Evolutionary conservation across 1,284 basidiomycete species (phyloP), one percentile per base, ranked within the genome.

Genomic region (Schizophyllum amplum): DNA sequence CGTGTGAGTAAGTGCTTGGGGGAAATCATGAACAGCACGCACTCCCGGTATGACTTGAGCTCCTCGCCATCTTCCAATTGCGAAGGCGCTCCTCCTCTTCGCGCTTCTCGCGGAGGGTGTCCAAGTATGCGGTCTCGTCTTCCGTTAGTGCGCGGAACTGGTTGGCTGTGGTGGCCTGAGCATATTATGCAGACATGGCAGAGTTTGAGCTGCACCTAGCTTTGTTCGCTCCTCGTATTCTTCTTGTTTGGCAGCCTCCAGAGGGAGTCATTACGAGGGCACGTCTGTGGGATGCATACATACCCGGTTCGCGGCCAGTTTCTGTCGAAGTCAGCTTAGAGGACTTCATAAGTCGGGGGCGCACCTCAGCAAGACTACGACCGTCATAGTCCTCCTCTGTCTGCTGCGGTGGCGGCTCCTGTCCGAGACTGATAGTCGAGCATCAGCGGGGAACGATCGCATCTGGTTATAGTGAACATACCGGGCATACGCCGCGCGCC

Each of bases 201-300:
- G 47, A 51, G 57, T 33, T 24, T 48, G 23, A 56, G 26, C 23
- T 60, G 60, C 61, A 86, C 87, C 87, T 72, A 96, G 80, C 70
- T 94, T 94, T 68, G 88, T 92, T 69, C 90, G 90, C 68, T 92
- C 88, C 67, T 95, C 93, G 90, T 92, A 95, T 82, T 94, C 90
- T 71, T 94, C 92, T 72, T 93, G 90, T 71, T 94, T 94, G 62
- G 87, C 84, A 66, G 85, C 82, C 90, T 92, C 13, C 27, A 33
- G 27, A 65, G 26, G 27, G 46, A 23, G 5, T 49, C 17, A 49
- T 49, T 23, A 49, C 17, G 22, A n/a, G 47, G n/a, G 47, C 47
- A n/a, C 47, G 5, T 5, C 51, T 23, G 55, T 54, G 61, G 55
- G 51, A n/a, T 55, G 52, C 27, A 42, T 62, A 69, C 75, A 69